Evolutionary conservation across 2,329 filamentous ascomycete genomes (phyloP).

Genomic region (Verruconis gallopava): DNA sequence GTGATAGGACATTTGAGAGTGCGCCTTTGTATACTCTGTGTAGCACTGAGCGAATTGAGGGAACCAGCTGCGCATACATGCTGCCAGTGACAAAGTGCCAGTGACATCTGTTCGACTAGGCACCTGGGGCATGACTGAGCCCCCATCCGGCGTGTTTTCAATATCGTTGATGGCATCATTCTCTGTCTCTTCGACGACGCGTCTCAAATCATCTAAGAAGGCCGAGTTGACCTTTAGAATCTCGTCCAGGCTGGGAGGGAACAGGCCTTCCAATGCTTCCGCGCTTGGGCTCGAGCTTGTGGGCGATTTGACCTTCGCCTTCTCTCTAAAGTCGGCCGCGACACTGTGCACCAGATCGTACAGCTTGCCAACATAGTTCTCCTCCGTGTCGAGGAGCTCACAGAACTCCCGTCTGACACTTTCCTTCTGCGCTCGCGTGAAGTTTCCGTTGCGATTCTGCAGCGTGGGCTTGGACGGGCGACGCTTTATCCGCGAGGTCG

Average conservation of each 20-base stretch:
- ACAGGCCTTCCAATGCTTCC: constrained; percentile 60
- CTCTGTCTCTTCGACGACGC: constrained; percentile 71
- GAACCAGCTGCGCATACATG: constrained; percentile 79
- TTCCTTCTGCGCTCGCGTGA: constrained; percentile 70
- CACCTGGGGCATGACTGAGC: constrained; percentile 22
- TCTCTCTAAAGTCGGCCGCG: constrained; percentile 64
- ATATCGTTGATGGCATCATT: constrained; percentile 67
- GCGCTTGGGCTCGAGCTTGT: constrained; percentile 58
- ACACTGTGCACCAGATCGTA: constrained; percentile 71
- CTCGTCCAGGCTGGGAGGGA: constrained; percentile 65
- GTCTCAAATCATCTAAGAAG: constrained; percentile 65
- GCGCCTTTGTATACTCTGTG: constrained; percentile 81
- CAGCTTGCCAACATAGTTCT: constrained; percentile 82
- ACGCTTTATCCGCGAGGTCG: constrained; percentile 70
- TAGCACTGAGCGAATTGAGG: constrained; percentile 86
- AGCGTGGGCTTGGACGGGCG: constrained; percentile 79
- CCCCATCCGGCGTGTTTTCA: constrained; percentile 38
- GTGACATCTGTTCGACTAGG: constrained; percentile 51
- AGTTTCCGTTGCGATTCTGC: constrained; percentile 63
- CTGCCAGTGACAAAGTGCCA: constrained; percentile 66
- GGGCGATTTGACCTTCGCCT: constrained; percentile 44
- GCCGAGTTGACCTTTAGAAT: constrained; percentile 72
- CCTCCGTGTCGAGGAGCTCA: constrained; percentile 86
- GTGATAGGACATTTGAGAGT: constrained; percentile 72
- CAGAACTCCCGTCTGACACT: constrained; percentile 77